These are phyloP conservation scores for Carex parvula DNA, from an alignment of 176 grass and related monocot genomes.

Conservation along the genomic window DNA sequence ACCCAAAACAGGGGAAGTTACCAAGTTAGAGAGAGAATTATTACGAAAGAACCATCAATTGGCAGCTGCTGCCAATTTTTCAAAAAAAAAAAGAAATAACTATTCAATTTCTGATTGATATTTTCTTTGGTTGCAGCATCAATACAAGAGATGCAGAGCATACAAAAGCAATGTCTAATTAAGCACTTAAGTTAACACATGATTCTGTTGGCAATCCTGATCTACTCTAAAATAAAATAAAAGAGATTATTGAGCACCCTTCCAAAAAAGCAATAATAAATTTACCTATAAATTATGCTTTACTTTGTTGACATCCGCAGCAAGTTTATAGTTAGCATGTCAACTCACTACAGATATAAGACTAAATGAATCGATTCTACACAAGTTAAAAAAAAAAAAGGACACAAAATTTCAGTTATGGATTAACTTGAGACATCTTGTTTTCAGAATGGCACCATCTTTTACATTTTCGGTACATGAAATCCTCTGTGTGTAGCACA, in stretches of 20 bases:
- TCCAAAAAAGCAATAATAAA: not conserved
- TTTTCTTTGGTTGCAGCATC: not conserved
- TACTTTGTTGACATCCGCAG: conserved; percentile 1
- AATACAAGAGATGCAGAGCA: not conserved
- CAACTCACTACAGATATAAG: conserved; percentile 18
- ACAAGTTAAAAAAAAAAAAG: conserved; percentile 37
- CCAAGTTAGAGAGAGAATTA: too few relatives aligned
- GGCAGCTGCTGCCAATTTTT: too few relatives aligned
- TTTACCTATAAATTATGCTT: not conserved
- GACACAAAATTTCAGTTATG: conserved; percentile 29
- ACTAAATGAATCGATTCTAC: conserved; percentile 46
- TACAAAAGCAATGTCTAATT: not conserved
- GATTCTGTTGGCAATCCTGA: not conserved
- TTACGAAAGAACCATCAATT: not conserved
- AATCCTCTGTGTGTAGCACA: conserved; percentile 97
- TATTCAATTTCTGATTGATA: not conserved
- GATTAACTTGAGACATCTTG: conserved; percentile 15
- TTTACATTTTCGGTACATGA: conserved; percentile 60
- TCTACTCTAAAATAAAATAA: not conserved
- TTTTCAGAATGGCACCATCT: conserved; percentile 29
- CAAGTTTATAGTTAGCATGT: conserved; percentile 39
- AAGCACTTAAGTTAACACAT: not conserved
- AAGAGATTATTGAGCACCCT: not conserved
- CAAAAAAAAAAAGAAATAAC: too few relatives aligned
- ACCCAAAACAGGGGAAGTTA: too few relatives aligned